Conservation (phyloP, 2,329 filamentous ascomycete species). For the Arthrobotrys sinensis region DNA sequence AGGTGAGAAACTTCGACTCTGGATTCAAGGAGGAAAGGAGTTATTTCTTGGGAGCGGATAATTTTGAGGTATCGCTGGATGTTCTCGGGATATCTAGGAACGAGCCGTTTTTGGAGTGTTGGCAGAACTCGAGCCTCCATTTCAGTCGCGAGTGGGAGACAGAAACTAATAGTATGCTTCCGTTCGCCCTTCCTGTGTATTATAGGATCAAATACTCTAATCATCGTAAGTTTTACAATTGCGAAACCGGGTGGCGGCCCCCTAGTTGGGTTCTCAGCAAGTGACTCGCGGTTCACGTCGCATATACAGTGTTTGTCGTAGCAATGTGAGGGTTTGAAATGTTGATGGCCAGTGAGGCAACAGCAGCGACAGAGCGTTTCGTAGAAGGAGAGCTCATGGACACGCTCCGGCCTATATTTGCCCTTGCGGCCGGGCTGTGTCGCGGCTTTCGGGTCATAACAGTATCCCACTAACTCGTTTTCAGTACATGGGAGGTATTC, state of each 20-base stretch:
- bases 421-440: no score
- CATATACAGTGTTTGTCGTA: background rate
- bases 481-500: background rate
- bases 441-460: background rate
- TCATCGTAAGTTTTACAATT: background rate
- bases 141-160: background rate
- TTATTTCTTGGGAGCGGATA: background rate
- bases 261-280: no score
- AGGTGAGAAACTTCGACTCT: no score
- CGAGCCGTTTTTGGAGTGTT: no score
- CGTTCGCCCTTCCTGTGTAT: no score
- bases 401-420: background rate
- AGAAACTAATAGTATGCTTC: background rate
- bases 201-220: slow-evolving; percentile 7
- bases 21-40: background rate
- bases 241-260: no score
- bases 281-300: background rate
- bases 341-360: background rate
- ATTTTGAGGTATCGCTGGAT: background rate
- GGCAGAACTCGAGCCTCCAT: background rate
- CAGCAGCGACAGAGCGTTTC: slow-evolving; percentile 21
- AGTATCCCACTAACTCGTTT: background rate
- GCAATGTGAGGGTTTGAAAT: background rate
- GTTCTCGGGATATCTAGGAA: background rate
- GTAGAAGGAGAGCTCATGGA: slow-evolving; percentile 30